Evolutionary conservation across 1,284 basidiomycete species (phyloP), one percentile per base, ranked within the genome.

Genomic region (Leucoagaricus sp.): DNA sequence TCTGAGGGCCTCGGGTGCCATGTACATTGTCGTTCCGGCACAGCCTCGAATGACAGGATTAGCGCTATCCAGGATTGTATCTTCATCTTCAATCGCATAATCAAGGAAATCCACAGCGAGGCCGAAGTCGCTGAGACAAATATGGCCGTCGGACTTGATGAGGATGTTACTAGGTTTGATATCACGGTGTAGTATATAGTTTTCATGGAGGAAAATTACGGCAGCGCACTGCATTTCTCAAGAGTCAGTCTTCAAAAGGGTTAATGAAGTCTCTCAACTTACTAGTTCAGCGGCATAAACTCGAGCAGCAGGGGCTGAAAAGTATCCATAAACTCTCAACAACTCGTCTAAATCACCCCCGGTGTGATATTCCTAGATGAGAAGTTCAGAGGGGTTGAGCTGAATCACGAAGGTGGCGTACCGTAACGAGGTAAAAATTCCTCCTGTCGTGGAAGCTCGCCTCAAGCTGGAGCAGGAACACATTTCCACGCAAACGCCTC

Each of bases 371-470:
- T 59, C 55, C 60, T 61, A 23, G 31, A 34, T 13, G n/a, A 17
- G 4, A 9, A 26, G 19, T 28, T 21, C 29, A 7, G n/a, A 7
- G 19, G 13, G 33, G 15, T 4, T 19, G 3, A 50, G 13, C 3
- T n/a, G 25, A 26, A 17, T 28, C 8, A 34, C 21, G 17, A 36
- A 34, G 3, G 9, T 17, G 21, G 28, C 59, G 5, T 38, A 61
- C 60, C 17, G 58, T 59, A 31, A 61, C 29, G 19, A 61, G 38
- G 26, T 61, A 61, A 38, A 61, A 61, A 44, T 61, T 59, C 31
- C 57, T 58, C 28, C 33, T 61, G 33, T 61, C 60, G 25, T 61
- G 60, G 25, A 61, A 61, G 44, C 60, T 61, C 2, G 49, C 60
- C 21, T 58, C 48, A 19, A 61, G 25, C 17, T 61, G 53, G 28